A percentile compares a stretch with the other conserved stretches of the same genome.
phyloP scores from a whole-genome alignment of 441 rosid genomes.

The Omphalea diandra region DNA sequence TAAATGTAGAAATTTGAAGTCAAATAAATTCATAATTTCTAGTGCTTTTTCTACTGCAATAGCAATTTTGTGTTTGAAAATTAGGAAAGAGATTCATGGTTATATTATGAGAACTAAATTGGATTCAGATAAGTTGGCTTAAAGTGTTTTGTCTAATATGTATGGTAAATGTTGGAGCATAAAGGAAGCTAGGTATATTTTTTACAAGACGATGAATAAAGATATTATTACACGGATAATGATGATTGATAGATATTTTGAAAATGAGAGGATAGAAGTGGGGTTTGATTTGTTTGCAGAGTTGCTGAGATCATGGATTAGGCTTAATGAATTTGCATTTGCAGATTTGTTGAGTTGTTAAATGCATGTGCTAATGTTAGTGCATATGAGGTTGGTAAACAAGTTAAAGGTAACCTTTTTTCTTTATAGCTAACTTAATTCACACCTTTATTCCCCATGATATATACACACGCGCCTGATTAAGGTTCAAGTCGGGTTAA shows the following conservation, averaged over 20 bases:
- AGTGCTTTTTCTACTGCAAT: conserved; percentile 58
- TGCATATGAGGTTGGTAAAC: conserved; percentile 3
- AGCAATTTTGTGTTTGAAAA: conserved; percentile 36
- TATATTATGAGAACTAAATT: conserved; percentile 48
- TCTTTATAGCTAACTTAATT: no score
- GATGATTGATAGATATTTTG: conserved; percentile 64
- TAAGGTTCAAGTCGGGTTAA: no score
- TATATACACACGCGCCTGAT: no score
- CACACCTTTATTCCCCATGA: no score
- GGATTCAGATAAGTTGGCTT: conserved; percentile 33
- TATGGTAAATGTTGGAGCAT: conserved; percentile 75
- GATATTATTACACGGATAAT: conserved; percentile 72
- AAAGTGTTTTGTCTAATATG: conserved; percentile 22
- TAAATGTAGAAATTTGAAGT: conserved; percentile 18
- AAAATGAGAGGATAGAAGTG: conserved; percentile 33
- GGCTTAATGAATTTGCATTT: conserved; percentile 2
- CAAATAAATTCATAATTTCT: conserved; percentile 54
- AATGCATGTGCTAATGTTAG: background rate
- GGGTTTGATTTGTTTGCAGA: background rate
- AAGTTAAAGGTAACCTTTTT: conserved; percentile 1
- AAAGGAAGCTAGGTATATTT: conserved; percentile 53
- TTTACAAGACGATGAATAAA: conserved; percentile 47
- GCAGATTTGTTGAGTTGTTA: background rate
- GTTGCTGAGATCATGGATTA: background rate
- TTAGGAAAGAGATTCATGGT: conserved; percentile 68